These are phyloP conservation scores for Dimocarpus longan DNA, from an alignment of 345 rosid genomes.

Conservation along the genomic window DNA sequence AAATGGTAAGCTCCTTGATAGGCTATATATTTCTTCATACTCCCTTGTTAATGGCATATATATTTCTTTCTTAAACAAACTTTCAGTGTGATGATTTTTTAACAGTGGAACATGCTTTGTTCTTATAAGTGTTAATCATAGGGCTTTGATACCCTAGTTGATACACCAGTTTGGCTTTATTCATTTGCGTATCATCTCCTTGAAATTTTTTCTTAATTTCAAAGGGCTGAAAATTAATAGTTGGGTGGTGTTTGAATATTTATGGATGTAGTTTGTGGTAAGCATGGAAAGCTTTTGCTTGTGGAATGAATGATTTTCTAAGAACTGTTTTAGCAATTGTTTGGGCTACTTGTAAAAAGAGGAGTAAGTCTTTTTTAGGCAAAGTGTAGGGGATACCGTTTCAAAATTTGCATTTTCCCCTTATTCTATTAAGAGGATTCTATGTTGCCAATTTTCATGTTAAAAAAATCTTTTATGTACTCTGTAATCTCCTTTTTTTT, in stretches of 20 bases:
- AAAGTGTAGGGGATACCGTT: not conserved
- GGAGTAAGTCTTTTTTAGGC: not conserved
- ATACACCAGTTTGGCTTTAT: not conserved
- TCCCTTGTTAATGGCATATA: not conserved
- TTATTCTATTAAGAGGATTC: not conserved
- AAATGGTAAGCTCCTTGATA: constrained; percentile 44
- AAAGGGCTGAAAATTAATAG: not conserved
- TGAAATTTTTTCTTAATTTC: not conserved
- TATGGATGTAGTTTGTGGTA: not conserved
- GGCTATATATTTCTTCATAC: not conserved
- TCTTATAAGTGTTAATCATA: not conserved
- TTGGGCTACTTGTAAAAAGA: not conserved
- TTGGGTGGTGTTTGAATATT: not conserved
- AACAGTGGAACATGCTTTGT: not conserved
- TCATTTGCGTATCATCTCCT: not conserved
- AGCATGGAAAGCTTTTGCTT: not conserved
- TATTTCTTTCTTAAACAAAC: not conserved
- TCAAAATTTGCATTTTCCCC: not conserved
- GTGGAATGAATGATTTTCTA: not conserved
- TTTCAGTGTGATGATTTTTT: not conserved
- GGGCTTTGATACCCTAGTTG: not conserved
- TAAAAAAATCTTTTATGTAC: no score
- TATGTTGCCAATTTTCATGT: not conserved
- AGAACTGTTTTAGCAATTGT: not conserved
- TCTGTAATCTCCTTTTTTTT: no score